A percentile compares a stretch with the other conserved stretches of the same genome.
Evolutionary conservation across 371 early-diverging fungal species (phyloP).

Genomic region (Mortierella sp.): DNA sequence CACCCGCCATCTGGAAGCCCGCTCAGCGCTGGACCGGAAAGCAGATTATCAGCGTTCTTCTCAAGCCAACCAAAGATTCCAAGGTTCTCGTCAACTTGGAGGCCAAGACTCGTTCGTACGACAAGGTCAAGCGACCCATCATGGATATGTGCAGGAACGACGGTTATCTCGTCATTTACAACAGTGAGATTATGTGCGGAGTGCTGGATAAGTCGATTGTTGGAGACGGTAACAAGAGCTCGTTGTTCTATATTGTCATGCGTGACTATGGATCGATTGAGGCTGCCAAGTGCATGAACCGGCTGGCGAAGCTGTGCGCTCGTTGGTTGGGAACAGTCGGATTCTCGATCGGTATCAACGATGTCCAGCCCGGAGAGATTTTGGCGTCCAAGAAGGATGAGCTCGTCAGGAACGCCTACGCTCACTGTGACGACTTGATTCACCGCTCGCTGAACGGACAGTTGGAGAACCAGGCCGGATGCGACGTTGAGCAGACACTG

Average conservation of each 20-base stretch:
- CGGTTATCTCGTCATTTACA: conserved; percentile 90
- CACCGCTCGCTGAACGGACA: conserved; percentile 75
- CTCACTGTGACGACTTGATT: conserved; percentile 89
- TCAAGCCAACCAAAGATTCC: conserved; percentile 86
- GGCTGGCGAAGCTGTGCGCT: conserved; percentile 94
- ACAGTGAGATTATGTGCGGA: conserved; percentile 97
- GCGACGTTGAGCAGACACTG: conserved; percentile 90
- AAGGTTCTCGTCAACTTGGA: conserved; percentile 88
- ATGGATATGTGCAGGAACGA: conserved; percentile 93
- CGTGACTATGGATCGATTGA: conserved; percentile 92
- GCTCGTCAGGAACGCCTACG: conserved; percentile 86
- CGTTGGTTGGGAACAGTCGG: conserved; percentile 92
- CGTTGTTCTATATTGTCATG: conserved; percentile 93
- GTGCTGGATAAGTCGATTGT: conserved; percentile 95
- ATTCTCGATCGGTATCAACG: conserved; percentile 98
- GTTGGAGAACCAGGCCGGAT: conserved; percentile 91
- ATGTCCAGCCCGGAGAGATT: conserved; percentile 93
- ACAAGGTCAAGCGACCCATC: conserved; percentile 66
- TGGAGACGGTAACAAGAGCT: conserved; percentile 97
- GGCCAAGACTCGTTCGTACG: conserved; percentile 85
- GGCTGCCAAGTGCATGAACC: conserved; percentile 95
- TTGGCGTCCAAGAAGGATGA: conserved; percentile 85
- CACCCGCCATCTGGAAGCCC: conserved; percentile 93
- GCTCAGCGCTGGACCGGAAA: conserved; percentile 78
- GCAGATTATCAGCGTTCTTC: conserved; percentile 85